Conservation (phyloP, 192 early-diverging fungal genomes). For the Entomortierella chlamydospora region DNA sequence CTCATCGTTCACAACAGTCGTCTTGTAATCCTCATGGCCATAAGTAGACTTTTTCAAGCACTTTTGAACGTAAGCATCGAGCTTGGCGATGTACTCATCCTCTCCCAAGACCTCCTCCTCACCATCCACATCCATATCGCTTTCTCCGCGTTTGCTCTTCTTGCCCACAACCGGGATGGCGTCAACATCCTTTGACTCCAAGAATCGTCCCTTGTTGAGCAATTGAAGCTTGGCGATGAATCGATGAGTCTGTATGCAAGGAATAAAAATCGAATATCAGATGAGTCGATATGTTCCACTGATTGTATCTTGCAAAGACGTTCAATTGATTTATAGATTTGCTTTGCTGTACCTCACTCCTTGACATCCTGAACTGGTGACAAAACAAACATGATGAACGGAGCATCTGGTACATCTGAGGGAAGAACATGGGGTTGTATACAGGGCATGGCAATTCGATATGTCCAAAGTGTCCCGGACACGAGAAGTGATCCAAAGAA, state of each 20-base stretch:
- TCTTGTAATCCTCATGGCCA: slow-evolving; percentile 59
- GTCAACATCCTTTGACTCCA: slow-evolving; percentile 88
- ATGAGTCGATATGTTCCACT: not conserved
- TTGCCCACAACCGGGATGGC: slow-evolving; percentile 59
- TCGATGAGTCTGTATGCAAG: slow-evolving; percentile 58
- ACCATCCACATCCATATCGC: slow-evolving; percentile 63
- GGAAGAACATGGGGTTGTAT: slow-evolving; percentile 96
- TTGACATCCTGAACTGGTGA: slow-evolving; percentile 79
- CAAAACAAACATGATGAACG: slow-evolving; percentile 92
- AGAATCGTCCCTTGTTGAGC: slow-evolving; percentile 87
- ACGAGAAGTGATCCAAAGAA: slow-evolving; percentile 92
- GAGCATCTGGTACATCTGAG: slow-evolving; percentile 88
- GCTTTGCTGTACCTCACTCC: slow-evolving; percentile 60
- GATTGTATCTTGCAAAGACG: no score
- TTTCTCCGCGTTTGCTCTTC: slow-evolving; percentile 52
- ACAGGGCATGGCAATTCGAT: slow-evolving; percentile 97
- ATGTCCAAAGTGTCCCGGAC: slow-evolving; percentile 98
- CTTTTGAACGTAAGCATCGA: slow-evolving; percentile 28
- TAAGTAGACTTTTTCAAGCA: slow-evolving; percentile 19
- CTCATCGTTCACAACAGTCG: slow-evolving; percentile 65
- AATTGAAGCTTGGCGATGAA: slow-evolving; percentile 84
- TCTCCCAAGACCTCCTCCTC: slow-evolving; percentile 55
- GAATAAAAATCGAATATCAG: not conserved
- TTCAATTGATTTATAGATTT: not conserved
- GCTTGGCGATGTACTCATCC: slow-evolving; percentile 66